Evolutionary conservation across 2,329 filamentous ascomycete species (phyloP).

Genomic region (Hypomyces perniciosus): DNA sequence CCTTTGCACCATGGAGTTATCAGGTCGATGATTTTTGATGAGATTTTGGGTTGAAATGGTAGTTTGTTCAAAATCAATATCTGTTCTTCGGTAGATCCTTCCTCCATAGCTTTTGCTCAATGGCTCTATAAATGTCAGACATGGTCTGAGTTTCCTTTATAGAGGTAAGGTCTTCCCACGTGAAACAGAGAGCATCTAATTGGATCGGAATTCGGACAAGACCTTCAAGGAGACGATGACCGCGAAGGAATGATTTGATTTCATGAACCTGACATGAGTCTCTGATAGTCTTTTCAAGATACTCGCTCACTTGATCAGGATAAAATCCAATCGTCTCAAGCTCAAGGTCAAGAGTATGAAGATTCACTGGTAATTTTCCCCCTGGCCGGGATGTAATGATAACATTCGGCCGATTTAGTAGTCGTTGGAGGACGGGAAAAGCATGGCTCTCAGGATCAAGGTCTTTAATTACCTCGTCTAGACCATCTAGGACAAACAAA

Average conservation of each 20-base stretch:
- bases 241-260: conserved; percentile 28
- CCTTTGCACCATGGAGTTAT: too few species aligned
- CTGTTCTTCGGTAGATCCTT: too few species aligned
- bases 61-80: too few species aligned
- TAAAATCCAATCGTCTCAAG: conserved; percentile 36
- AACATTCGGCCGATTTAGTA: conserved; percentile 30
- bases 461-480: conserved; percentile 34
- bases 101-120: too few species aligned
- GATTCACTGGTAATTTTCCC: conserved; percentile 7
- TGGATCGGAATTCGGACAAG: conserved; percentile 38
- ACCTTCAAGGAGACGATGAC: conserved; percentile 25
- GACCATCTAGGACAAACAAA: conserved; percentile 37
- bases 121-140: neutral
- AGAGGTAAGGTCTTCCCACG: conserved; percentile 23
- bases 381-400: conserved; percentile 37
- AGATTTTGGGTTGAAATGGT: too few species aligned
- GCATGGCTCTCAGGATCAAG: conserved; percentile 11
- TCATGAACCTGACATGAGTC: conserved; percentile 11
- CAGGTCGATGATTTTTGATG: too few species aligned
- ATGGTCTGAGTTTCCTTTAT: neutral
- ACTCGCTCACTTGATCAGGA: conserved; percentile 28
- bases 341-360: conserved; percentile 24
- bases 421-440: conserved; percentile 20
- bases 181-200: conserved; percentile 38
- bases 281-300: conserved; percentile 13